Evolutionary conservation across 352 stramenopile genomes (phyloP), one percentile per base, ranked within the genome.

Genomic region (Pythium coloratum): DNA sequence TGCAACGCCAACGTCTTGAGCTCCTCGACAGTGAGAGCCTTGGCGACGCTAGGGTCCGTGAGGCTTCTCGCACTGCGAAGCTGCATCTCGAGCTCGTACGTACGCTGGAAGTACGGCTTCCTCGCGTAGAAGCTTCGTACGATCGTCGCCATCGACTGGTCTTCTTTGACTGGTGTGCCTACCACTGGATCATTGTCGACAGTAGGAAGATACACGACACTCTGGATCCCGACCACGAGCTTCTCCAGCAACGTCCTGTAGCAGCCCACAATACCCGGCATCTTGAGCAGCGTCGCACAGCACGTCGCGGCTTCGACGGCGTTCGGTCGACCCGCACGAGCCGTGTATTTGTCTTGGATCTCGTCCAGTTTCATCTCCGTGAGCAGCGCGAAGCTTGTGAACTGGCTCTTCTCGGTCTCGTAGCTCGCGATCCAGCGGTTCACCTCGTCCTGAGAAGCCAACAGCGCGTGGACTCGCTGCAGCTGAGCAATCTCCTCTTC

Each of bases 351-450:
- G 49, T 82, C 78, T 30, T 85, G 76, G n/a, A 94, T 82, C 32
- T 93, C 76, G 33, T 94, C 83, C 16, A 94, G 63, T 58, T 94
- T 94, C 34, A 86, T 72, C 64, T 94, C 86, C 0, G 84, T 88
- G 38, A 91, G 89, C 9, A 94, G 74, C 8, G 86, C 83, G 55
- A 91, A 94, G 7, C 84, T 92, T 33, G 84, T 71, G 44, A 94
- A 94, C 38, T 79, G 76, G 12, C 76, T 42, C 9, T 82, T 86
- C 42, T 94, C 84, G 1, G 67, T 57, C 56, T 94, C 82, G 67
- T 94, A 94, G 26, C 74, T 82, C 12, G 70, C 64, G 38, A 94
- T 88, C 86, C 86, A 94, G 20, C 80, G 66, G 28, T 80, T 66
- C 2, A 93, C 66, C n/a, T 69, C 78, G 38, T 88, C 72, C 6